phyloP scores from a whole-genome alignment of 345 rosid species.

The Melastoma malabathricum region DNA sequence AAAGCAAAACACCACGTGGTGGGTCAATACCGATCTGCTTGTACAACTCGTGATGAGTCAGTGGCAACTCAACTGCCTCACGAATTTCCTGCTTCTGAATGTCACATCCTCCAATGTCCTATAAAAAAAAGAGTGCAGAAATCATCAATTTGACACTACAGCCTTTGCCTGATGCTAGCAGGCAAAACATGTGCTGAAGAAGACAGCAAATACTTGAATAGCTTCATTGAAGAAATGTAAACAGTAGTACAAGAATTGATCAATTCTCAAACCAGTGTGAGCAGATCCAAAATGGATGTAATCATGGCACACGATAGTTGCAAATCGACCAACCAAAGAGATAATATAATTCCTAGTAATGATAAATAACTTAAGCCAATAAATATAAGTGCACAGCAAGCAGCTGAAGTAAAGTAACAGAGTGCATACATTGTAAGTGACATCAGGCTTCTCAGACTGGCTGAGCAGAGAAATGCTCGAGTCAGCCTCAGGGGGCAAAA shows the following conservation, averaged over 20 bases:
- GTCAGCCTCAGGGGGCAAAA: conserved; percentile 96
- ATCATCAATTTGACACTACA: not conserved
- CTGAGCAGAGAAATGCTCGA: conserved; percentile 91
- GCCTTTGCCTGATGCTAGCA: too few relatives aligned
- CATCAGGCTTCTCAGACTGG: conserved; percentile 98
- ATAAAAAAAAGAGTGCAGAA: conserved; percentile 3
- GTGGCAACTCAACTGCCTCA: conserved; percentile 97
- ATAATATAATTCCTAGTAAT: too few relatives aligned
- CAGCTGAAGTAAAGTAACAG: not conserved
- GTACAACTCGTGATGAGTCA: conserved; percentile 89
- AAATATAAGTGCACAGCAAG: too few relatives aligned
- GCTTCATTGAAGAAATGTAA: too few relatives aligned
- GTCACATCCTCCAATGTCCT: conserved; percentile 99
- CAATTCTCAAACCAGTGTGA: too few relatives aligned
- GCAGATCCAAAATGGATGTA: too few relatives aligned
- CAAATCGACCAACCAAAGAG: too few relatives aligned
- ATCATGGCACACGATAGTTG: too few relatives aligned
- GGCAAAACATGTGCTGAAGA: too few relatives aligned
- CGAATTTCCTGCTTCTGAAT: conserved; percentile 98
- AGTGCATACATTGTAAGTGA: conserved; percentile 51
- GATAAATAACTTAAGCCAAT: too few relatives aligned
- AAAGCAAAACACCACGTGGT: conserved; percentile 90
- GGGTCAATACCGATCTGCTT: conserved; percentile 97
- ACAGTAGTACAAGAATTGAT: too few relatives aligned
- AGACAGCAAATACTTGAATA: too few relatives aligned